These are phyloP conservation scores for Xylaria sp. DNA, from an alignment of 2,329 filamentous ascomycete species.

Conservation along the genomic window DNA sequence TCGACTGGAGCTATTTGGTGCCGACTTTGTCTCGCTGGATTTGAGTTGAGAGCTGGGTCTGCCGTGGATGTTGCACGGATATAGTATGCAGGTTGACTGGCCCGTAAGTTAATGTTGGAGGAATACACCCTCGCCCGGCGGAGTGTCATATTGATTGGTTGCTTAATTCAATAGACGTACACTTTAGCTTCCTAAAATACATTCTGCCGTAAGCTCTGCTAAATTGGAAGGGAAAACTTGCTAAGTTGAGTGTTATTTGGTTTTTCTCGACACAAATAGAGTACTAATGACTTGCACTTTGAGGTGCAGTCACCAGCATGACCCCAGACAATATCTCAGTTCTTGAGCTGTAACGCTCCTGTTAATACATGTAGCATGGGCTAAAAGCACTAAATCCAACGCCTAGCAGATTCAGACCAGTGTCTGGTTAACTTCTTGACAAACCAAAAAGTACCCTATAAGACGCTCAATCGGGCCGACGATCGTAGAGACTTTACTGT, in stretches of 20 bases:
- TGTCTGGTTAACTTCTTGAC: constrained; percentile 16
- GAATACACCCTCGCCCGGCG: not conserved
- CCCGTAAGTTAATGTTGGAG: not conserved
- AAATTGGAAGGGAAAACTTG: not conserved
- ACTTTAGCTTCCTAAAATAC: not conserved
- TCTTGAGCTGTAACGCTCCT: constrained; percentile 6
- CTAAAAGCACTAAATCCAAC: constrained; percentile 17
- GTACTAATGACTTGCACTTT: not conserved
- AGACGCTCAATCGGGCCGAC: constrained; percentile 15
- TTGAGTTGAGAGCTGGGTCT: not conserved
- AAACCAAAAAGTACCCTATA: constrained; percentile 10
- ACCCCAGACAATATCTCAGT: constrained; percentile 10
- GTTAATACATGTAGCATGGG: constrained; percentile 28
- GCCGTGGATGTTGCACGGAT: not conserved
- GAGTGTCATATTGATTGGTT: not conserved
- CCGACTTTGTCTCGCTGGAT: not conserved
- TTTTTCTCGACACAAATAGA: not conserved
- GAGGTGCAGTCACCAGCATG: not conserved
- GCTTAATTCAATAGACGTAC: not conserved
- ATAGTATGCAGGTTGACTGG: not conserved
- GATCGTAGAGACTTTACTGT: not conserved
- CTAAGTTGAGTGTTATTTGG: not conserved
- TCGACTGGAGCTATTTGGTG: not conserved
- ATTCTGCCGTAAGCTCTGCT: not conserved
- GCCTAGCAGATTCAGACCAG: constrained; percentile 1